Percentiles rank a stretch among this genome's conserved stretches.
Evolutionary conservation across 2,329 filamentous ascomycete genomes (phyloP).

Genomic region (Cladosporium colombiae): DNA sequence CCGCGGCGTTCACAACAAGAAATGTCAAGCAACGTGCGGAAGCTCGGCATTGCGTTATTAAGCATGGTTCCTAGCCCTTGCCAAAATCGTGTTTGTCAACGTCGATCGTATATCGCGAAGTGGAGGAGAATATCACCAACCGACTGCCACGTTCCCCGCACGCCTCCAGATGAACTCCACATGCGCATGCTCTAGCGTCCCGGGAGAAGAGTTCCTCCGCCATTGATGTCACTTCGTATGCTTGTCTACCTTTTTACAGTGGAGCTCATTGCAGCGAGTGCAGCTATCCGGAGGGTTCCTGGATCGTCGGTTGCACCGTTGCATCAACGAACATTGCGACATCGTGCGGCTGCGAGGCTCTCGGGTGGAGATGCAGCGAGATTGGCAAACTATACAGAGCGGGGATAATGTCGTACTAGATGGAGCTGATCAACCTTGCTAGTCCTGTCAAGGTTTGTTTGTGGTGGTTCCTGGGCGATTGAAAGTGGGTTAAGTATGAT

Average conservation of each 20-base stretch:
- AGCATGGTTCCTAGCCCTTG: background rate
- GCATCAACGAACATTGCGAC: background rate
- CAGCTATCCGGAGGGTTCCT: slow-evolving; percentile 6
- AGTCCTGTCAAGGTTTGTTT: background rate
- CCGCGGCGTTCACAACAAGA: background rate
- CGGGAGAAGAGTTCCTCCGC: background rate
- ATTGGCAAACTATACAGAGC: background rate
- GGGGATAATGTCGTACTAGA: slow-evolving; percentile 2
- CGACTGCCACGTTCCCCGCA: slow-evolving; percentile 4
- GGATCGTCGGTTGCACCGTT: background rate
- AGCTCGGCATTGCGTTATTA: background rate
- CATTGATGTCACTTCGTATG: slow-evolving; percentile 5
- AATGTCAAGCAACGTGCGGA: background rate
- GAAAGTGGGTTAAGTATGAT: background rate
- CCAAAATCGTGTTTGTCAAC: background rate
- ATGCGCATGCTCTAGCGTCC: background rate
- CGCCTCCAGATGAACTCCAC: slow-evolving; percentile 1
- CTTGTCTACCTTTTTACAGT: background rate
- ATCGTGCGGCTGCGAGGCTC: background rate
- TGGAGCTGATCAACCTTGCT: background rate
- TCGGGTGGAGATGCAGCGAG: slow-evolving; percentile 1
- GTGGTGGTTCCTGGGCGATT: background rate
- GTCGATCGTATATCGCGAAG: slow-evolving; percentile 1
- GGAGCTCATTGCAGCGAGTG: background rate
- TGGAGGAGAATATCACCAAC: background rate